Base-by-base conservation (phyloP, 23 red algal genomes). In the Gracilaria caudata region DNA sequence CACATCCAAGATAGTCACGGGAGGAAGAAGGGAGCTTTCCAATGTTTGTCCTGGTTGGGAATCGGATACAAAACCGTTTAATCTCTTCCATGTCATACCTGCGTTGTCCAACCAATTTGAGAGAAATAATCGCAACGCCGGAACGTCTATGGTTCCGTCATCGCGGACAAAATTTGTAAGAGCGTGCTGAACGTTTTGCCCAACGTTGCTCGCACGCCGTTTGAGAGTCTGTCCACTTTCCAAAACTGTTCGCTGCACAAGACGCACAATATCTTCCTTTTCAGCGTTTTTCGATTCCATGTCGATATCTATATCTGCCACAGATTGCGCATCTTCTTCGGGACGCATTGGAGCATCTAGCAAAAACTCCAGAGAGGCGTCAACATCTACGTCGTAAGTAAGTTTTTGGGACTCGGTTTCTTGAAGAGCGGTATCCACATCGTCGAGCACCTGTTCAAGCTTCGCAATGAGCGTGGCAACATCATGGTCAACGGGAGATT, bases 131-230 rank as follows among this genome's bases (percentile, higher is more conserved):
- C 89, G 83, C 33, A 97, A 11, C 16, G 60, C 88, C 20, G 53
- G 34, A 23, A 97, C 81, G 68, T 97, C 94, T n/a, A 97, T 46
- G 20, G 66, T 63, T 17, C 94, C 94, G 34, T 97, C 94, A 13
- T 89, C 86, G 28, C 81, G 73, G 25, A 97, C 77, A 72, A 97
- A 95, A 25, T 35, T 59, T 24, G 29, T 29, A 25, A 93, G 26
- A 30, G 23, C 59, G 25, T 66, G 75, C 13, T 84, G 79, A 60
- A 93, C 65, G 8, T 29, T 66, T 19, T 46, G 68, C 7, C 79
- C 70, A 56, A 93, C 90, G 29, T 17, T 53, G 56, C 36, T 82
- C 14, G 68, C 88, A 21, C 61, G 32, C 59, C 55, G 65, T 19
- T 63, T 73, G 9, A 84, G 51, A 51, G 63, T 53, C 25, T 64